Percentiles rank a stretch among this genome's conserved stretches.
Evolutionary conservation across 352 stramenopile species (phyloP).

Genomic region (Phytophthora pinifolia): DNA sequence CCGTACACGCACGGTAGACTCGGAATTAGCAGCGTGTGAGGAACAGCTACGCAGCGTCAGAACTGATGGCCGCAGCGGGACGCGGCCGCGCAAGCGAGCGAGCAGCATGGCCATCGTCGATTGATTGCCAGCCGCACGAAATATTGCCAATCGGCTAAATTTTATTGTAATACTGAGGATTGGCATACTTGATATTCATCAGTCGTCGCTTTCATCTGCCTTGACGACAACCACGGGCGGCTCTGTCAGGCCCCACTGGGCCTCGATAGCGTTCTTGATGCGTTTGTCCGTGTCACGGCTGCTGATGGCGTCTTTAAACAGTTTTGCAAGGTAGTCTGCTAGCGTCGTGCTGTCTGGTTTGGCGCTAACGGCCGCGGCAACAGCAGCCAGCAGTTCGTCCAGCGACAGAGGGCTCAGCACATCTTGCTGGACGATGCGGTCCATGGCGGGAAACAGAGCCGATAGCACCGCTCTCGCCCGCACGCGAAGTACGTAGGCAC

Average conservation of each 20-base stretch:
- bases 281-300: constrained; percentile 36
- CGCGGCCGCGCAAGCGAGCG: constrained; percentile 22
- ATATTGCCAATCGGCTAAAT: background rate
- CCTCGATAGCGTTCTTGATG: constrained; percentile 33
- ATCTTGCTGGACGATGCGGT: constrained; percentile 60
- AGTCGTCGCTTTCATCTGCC: constrained; percentile 2
- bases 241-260: constrained; percentile 32
- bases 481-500: constrained; percentile 37
- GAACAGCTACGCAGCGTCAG: constrained; percentile 22
- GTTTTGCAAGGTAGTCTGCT: constrained; percentile 31
- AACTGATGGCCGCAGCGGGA: constrained; percentile 5
- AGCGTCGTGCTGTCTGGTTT: constrained; percentile 36
- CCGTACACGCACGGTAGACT: constrained; percentile 59
- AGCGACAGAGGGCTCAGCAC: constrained; percentile 44
- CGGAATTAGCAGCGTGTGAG: constrained; percentile 2
- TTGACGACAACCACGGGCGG: constrained; percentile 15
- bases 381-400: constrained; percentile 33
- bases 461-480: constrained; percentile 38
- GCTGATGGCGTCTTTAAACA: constrained; percentile 35
- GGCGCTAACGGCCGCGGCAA: constrained; percentile 26
- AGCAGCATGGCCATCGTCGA: constrained; percentile 22
- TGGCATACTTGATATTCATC: background rate
- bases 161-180: background rate
- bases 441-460: constrained; percentile 46
- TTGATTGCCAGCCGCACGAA: constrained; percentile 16